Base-by-base conservation (phyloP, 2,329 filamentous ascomycete genomes). In the Cercospora sp. region DNA sequence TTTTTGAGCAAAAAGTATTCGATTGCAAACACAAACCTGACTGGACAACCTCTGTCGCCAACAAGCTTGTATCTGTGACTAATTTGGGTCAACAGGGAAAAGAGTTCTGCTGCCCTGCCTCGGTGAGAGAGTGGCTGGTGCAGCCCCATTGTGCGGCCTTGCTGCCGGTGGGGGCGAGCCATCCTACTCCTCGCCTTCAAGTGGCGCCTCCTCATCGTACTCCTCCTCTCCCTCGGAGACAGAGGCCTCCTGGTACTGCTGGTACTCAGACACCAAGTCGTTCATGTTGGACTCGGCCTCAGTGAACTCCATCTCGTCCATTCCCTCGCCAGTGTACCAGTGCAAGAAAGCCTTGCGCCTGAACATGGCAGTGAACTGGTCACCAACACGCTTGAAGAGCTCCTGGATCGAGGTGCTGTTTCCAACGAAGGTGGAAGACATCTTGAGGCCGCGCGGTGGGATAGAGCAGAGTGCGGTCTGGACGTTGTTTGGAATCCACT, bases 241-340 rank as follows among this genome's bases (percentile, higher is more conserved):
- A 79, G 92, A 92, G 81, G 95, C 95, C 84, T 99, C 95, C 89
- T 99, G 95, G 90, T 99, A 99, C 85, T 99, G 95, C 89, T 98
- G 95, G 88, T 99, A 99, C 85, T 99, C 95, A 71, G 93, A 97
- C 79, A 99, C 94, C 81, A 99, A 87, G 84, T 99, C 95, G 88
- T 99, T 98, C 95, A 99, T 98, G 89, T 99, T 99, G 85, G 92
- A 97, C 90, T 99, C 95, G 78, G 95, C 95, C 89, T 99, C 95
- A 81, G 95, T 99, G 88, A 99, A 99, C 87, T 99, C 95, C 95
- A 99, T 98, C 91, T 99, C 95, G 85, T 99, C 95, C 95, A 99
- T 99, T 86, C 95, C 95, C 89, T 99, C 95, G 81, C 94, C 94
- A 89, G 95, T 99, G 87, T 99, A 99, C 95, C 95, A 99, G 88